These are phyloP conservation scores for Biscutella laevigata DNA, from an alignment of 441 rosid species.

Conservation along the genomic window DNA sequence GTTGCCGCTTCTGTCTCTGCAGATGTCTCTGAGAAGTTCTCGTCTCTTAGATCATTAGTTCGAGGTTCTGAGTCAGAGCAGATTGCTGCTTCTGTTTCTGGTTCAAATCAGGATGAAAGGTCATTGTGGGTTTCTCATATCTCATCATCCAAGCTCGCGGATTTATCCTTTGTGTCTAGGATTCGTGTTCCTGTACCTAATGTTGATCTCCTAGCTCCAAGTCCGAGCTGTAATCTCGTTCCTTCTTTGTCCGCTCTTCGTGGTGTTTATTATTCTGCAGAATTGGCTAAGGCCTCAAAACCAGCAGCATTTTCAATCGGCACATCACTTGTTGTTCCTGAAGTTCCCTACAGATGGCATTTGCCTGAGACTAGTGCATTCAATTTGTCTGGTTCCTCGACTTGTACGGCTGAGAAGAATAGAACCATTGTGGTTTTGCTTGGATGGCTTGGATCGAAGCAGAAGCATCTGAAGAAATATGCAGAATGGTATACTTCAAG, in stretches of 20 bases:
- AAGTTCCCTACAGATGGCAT: conserved; percentile 81
- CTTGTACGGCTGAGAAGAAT: conserved; percentile 50
- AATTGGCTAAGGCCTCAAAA: conserved; percentile 56
- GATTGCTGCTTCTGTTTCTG: conserved; percentile 26
- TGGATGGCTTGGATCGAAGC: conserved; percentile 98
- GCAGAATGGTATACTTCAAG: conserved; percentile 86
- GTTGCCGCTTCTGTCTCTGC: conserved; percentile 65
- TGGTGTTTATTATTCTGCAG: conserved; percentile 52
- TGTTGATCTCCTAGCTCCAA: conserved; percentile 32
- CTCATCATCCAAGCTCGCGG: conserved; percentile 53
- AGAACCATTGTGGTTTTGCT: conserved; percentile 83
- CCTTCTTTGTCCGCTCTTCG: conserved; percentile 42
- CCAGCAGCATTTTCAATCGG: conserved; percentile 29
- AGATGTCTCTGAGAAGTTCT: conserved; percentile 51
- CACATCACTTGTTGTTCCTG: conserved; percentile 37
- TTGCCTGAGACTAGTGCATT: conserved; percentile 56
- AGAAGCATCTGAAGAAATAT: conserved; percentile 79
- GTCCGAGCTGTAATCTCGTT: conserved; percentile 23
- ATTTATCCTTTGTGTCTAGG: conserved; percentile 44
- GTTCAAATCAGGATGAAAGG: conserved; percentile 27
- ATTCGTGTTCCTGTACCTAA: conserved; percentile 55
- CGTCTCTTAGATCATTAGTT: conserved; percentile 32
- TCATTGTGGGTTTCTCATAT: conserved; percentile 48
- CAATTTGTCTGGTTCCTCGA: conserved; percentile 45
- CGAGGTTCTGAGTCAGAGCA: conserved; percentile 31